Evolutionary conservation across 495 filamentous ascomycete species (phyloP), one percentile per base, ranked within the genome.

Genomic region (Xylaria telfairii): DNA sequence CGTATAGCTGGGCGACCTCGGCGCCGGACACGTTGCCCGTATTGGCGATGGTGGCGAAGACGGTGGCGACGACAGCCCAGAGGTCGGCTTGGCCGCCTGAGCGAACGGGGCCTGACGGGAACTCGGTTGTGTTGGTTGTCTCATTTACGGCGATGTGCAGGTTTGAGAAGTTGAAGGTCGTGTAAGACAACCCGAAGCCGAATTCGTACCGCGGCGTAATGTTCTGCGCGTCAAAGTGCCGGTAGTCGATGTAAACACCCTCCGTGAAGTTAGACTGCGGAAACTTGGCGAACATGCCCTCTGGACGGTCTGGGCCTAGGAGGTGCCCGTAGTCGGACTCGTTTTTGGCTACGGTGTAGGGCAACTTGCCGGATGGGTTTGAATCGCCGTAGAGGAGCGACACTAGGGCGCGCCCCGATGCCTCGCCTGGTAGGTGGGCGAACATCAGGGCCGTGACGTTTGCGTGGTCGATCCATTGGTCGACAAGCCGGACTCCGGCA

Each of bases 161-260:
- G 21, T 64, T 63, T 0, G 80, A 78, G 56, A 83, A 83, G 26
- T 74, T 68, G 75, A 90, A 91, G 2, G 81, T 87, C 0, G 88
- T 89, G 76, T 90, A 91, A 0, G 84, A 85, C 1, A 91, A 80
- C 2, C 90, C 90, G 65, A 84, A 91, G 10, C 89, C 89, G 69
- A 90, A 90, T 65, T 89, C 88, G 70, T 83, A 91, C 7, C 85
- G 84, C 0, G 88, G 87, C 1, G 78, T 81, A 64, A 90, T 83
- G 68, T 87, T 85, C 53, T 83, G 72, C 54, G 76, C 77, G 68
- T 89, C 86, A 67, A 90, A 90, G 72, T 84, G 80, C 46, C 85
- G 82, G 74, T 90, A 89, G 74, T 87, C 88, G 63, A 90, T 80
- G 57, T 83, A 85, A 0, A 88, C 76, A 0, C 84, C 85, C 63